phyloP scores from a whole-genome alignment of 305 asterid species.

The Stenogyne calaminthoides region DNA sequence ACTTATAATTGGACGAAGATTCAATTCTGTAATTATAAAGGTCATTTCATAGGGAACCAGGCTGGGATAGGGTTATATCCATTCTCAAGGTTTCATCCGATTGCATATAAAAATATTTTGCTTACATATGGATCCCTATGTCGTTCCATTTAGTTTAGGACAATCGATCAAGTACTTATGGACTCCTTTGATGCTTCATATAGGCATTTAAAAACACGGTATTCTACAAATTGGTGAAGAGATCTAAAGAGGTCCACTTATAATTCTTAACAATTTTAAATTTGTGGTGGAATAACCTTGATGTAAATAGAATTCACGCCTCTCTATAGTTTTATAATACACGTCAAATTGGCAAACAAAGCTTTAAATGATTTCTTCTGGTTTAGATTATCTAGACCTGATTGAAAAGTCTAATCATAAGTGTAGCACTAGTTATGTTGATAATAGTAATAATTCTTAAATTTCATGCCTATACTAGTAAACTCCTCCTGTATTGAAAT shows the following conservation, averaged over 20 bases:
- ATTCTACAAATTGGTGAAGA: not conserved
- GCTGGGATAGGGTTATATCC: not conserved
- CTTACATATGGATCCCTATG: not conserved
- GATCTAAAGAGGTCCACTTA: not conserved
- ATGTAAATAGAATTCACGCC: constrained; percentile 1
- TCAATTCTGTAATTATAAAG: not conserved
- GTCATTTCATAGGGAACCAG: not conserved
- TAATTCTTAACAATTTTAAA: constrained; percentile 3
- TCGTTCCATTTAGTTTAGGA: constrained; percentile 5
- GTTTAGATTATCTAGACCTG: not conserved
- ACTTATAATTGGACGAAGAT: not conserved
- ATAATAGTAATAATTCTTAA: constrained; percentile 3
- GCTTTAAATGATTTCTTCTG: not conserved
- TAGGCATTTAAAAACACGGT: not conserved
- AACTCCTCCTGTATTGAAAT: constrained; percentile 17
- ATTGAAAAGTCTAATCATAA: not conserved
- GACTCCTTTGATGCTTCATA: not conserved
- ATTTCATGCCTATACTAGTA: constrained; percentile 14
- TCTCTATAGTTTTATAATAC: constrained; percentile 19
- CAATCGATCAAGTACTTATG: not conserved
- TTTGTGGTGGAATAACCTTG: not conserved
- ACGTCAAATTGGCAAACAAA: not conserved
- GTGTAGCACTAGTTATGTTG: constrained; percentile 19
- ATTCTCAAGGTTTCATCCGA: not conserved
- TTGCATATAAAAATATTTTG: not conserved